Percentiles rank a stretch among this genome's conserved stretches.
These are phyloP conservation scores for Heterococcus sp. DNA, from an alignment of 108 stramenopile genomes.

Conservation along the genomic window DNA sequence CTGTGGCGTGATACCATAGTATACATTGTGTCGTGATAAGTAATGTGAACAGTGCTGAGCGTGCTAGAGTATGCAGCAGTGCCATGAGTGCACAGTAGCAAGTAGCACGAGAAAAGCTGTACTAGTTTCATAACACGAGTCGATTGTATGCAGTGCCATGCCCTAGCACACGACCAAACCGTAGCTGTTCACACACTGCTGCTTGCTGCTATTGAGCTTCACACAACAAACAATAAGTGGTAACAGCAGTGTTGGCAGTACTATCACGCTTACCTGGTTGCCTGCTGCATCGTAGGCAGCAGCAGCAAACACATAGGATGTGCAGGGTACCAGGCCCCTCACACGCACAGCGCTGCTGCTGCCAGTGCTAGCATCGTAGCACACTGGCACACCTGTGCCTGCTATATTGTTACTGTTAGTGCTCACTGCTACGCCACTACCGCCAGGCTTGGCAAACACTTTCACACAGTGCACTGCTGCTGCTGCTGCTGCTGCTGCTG, in stretches of 20 bases:
- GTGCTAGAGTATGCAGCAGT: not conserved
- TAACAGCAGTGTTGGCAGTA: too few relatives aligned
- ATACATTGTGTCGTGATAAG: too few relatives aligned
- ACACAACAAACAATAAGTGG: not conserved
- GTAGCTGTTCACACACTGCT: not conserved
- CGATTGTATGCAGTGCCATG: not conserved
- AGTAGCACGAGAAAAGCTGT: too few relatives aligned
- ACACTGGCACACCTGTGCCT: constrained; percentile 17
- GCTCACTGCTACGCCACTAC: not conserved
- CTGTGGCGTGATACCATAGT: not conserved
- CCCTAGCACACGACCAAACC: not conserved
- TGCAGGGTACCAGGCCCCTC: constrained; percentile 8
- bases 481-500: not conserved
- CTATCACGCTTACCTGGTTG: not conserved
- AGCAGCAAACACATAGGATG: constrained; percentile 20
- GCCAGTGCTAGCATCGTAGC: constrained; percentile 1
- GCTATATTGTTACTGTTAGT: not conserved
- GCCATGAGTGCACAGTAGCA: not conserved
- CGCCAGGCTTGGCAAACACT: not conserved
- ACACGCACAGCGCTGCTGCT: not conserved
- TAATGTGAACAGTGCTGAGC: not conserved
- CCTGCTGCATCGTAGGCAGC: constrained; percentile 18
- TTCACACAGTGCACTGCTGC: not conserved
- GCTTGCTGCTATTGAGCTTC: not conserved
- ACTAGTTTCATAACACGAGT: too few relatives aligned